Evolutionary conservation across 192 early-diverging fungal species (phyloP).

Genomic region (Gonapodya sp.): DNA sequence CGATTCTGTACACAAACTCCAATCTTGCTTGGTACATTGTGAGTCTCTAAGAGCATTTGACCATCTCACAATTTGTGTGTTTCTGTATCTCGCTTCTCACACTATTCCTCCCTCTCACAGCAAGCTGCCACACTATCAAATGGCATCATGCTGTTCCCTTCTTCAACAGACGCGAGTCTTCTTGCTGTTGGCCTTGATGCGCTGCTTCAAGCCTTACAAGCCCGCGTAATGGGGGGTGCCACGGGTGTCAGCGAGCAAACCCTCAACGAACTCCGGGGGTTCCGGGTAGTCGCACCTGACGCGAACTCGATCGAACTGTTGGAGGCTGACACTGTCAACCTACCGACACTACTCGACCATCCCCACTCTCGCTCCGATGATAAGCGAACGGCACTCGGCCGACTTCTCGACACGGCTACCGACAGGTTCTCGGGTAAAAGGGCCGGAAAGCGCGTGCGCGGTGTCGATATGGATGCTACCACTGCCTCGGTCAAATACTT

Average conservation of each 20-base stretch:
- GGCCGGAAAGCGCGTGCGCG: constrained; percentile 12
- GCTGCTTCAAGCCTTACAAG: background rate
- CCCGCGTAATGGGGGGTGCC: background rate
- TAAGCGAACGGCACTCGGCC: constrained; percentile 10
- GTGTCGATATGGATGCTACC: constrained; percentile 9
- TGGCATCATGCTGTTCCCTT: background rate
- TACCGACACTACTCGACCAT: background rate
- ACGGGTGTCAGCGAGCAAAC: background rate
- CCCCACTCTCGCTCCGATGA: background rate
- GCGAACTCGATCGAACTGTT: background rate
- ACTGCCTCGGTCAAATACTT: constrained; percentile 17
- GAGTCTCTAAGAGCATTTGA: too few species aligned
- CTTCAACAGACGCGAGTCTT: background rate
- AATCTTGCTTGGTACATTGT: constrained; percentile 14
- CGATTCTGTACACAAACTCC: constrained; percentile 18
- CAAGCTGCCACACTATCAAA: background rate
- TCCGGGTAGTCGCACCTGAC: background rate
- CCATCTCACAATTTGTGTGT: background rate
- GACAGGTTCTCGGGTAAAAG: constrained; percentile 19
- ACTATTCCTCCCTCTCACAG: background rate
- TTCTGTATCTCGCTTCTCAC: background rate
- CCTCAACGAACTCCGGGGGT: background rate
- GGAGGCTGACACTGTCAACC: background rate
- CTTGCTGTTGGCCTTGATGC: background rate
- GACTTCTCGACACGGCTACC: constrained; percentile 18